Evolutionary conservation across 495 filamentous ascomycete genomes (phyloP), one percentile per base, ranked within the genome.

Genomic region (Penicillium antarcticum): DNA sequence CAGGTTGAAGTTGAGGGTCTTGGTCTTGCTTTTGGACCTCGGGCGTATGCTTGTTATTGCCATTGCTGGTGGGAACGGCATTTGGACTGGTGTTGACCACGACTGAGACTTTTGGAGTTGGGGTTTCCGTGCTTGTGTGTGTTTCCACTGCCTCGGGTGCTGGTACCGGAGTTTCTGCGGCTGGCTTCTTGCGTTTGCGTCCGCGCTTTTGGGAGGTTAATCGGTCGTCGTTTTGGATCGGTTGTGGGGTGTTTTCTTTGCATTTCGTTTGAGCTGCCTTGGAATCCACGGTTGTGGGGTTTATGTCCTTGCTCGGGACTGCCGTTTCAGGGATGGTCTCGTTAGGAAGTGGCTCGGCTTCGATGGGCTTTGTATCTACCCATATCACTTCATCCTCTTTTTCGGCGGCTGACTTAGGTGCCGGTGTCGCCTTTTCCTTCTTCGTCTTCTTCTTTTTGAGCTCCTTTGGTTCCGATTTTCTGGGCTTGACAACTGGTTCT

Each of bases 161-260:
- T 9, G 44, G 36, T 32, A 37, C 24, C 33, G 53, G 26, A 16
- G 37, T 40, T 42, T 42, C 19, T 3, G 70, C 69, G 5, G 51
- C 12, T 7, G 65, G 56, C 45, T 64, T 65, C 63, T 75, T 78
- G 36, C 68, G 69, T 53, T 76, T 76, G 29, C 75, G 71, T 10
- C 75, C 73, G 46, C 73, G 72, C 57, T 76, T 78, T 45, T 72
- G 75, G 19, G 71, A 66, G 0, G 53, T 56, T 16, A 63, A 53
- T 16, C 45, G 50, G 8, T 36, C 39, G 29, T 18, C 35, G 18
- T 55, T 56, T n/a, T 51, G 17, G 13, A 19, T 6, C 23, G 18
- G 7, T 36, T 21, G 45, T 4, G 26, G 26, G 5, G 17, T 26
- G n/a, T 48, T 42, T 7, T 35, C 12, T 35, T 54, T 52, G 1